Evolutionary conservation across 441 rosid species (phyloP).

Genomic region (Gossypium armourianum): DNA sequence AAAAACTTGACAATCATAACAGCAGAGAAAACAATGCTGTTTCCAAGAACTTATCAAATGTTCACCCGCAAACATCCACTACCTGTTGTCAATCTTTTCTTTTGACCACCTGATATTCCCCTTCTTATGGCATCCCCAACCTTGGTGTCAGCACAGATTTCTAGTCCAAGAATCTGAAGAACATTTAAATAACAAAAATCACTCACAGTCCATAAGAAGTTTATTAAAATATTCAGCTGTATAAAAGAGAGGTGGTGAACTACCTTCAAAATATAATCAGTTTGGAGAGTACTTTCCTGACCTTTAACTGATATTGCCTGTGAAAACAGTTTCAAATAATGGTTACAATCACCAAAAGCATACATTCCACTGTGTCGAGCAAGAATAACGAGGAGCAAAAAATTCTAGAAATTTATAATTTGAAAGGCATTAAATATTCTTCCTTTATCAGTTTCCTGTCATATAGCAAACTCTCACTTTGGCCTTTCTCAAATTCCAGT

Average conservation of each 20-base stretch:
- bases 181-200: background rate
- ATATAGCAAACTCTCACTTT: no score
- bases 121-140: constrained; percentile 45
- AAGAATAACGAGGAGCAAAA: background rate
- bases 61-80: constrained; percentile 5
- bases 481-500: no score
- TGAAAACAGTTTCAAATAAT: background rate
- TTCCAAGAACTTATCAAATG: background rate
- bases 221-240: constrained; percentile 1
- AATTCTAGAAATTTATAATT: no score
- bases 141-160: constrained; percentile 39
- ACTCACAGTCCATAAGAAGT: background rate
- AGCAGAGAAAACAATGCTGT: background rate
- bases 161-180: constrained; percentile 53
- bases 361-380: background rate
- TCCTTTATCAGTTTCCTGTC: no score
- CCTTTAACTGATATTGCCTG: constrained; percentile 59
- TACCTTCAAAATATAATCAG: constrained; percentile 66
- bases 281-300: constrained; percentile 38
- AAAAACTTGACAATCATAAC: background rate
- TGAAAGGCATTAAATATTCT: no score
- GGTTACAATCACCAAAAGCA: background rate
- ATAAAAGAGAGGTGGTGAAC: background rate
- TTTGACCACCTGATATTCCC: constrained; percentile 54
- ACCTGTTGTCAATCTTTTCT: constrained; percentile 52